These are phyloP conservation scores for Exserohilum rostratum DNA, from an alignment of 2,329 filamentous ascomycete species.

Conservation along the genomic window DNA sequence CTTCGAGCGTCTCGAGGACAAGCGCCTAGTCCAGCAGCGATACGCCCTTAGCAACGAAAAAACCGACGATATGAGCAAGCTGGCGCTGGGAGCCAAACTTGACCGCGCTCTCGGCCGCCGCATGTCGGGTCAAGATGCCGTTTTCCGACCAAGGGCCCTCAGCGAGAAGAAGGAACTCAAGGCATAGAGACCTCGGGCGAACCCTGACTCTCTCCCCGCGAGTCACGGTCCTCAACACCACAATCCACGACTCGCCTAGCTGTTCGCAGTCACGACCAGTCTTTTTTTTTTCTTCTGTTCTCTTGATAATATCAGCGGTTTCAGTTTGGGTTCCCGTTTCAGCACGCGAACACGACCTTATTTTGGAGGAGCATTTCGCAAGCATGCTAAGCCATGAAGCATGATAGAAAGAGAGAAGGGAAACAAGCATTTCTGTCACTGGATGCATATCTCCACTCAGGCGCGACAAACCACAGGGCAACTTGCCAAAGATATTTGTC, in stretches of 20 bases:
- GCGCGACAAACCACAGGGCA: neutral
- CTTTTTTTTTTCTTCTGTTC: no score
- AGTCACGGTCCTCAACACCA: slow-evolving; percentile 1
- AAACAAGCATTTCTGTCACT: neutral
- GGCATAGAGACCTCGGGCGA: slow-evolving; percentile 22
- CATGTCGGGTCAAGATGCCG: slow-evolving; percentile 88
- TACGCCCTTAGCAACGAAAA: slow-evolving; percentile 81
- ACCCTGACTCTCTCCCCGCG: no score
- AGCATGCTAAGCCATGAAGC: no score
- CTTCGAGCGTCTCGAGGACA: slow-evolving; percentile 88
- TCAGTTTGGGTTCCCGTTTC: neutral
- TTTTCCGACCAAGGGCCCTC: slow-evolving; percentile 66
- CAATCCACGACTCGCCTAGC: neutral
- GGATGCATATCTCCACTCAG: neutral
- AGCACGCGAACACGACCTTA: slow-evolving; percentile 1
- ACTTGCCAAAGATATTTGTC: neutral
- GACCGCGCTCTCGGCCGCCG: slow-evolving; percentile 84
- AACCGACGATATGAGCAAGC: slow-evolving; percentile 79
- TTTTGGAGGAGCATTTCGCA: no score
- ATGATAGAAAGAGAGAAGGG: neutral
- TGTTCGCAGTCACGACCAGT: slow-evolving; percentile 10
- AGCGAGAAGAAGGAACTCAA: slow-evolving; percentile 44
- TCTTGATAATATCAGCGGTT: no score
- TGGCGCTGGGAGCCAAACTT: slow-evolving; percentile 87
- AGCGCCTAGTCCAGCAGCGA: slow-evolving; percentile 80